Base-by-base conservation (phyloP, 495 filamentous ascomycete genomes). In the Hypoxylon subgilvum region DNA sequence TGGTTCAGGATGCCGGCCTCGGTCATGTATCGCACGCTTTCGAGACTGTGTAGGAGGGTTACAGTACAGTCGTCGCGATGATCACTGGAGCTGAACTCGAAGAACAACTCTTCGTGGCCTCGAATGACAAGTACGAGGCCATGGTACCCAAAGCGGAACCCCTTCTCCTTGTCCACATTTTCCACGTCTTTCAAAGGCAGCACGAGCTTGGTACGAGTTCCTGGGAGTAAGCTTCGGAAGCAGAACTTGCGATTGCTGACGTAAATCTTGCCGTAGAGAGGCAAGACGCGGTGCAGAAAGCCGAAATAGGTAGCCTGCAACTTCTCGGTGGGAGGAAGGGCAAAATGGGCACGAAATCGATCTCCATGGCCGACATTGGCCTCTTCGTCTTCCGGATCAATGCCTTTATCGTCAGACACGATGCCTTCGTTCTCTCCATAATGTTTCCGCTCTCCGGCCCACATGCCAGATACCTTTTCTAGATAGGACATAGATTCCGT, bases 401-500 rank as follows among this genome's bases (percentile, higher is more conserved):
- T n/a, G n/a, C n/a, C n/a, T 22, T 79, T 77, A 28, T 85, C 80
- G 52, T 90, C 83, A 1, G 88, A 76, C 35, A 85, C 73, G 18
- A 90, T 74, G 30, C 84, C 88, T 65, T 88, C 81, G 2, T 82
- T 81, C 22, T 93, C 88, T 14, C 87, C 82, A 62, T 97, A 98
- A 71, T 98, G 94, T 65, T 85, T 89, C 66, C 87, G 86, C n/a
- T 90, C 90, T 22, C 94, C 94, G 49, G 90, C 86, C 88, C 94
- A 95, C 90, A 97, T 97, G 30, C 91, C 94, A 2, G 92, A 96
- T 0, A 97, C 92, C 67, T 96, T 96, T 63, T 96, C 93, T 22
- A 96, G 86, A 69, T 98, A 98, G 13, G 91, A 91, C 90, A 96
- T 97, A 1, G 94, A 95, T 66, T 97, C 92, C 1, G 88, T 90